A percentile compares a stretch with the other conserved stretches of the same genome.
Evolutionary conservation across 192 early-diverging fungal genomes (phyloP).

Genomic region (Ramicandelaber brevisporus): DNA sequence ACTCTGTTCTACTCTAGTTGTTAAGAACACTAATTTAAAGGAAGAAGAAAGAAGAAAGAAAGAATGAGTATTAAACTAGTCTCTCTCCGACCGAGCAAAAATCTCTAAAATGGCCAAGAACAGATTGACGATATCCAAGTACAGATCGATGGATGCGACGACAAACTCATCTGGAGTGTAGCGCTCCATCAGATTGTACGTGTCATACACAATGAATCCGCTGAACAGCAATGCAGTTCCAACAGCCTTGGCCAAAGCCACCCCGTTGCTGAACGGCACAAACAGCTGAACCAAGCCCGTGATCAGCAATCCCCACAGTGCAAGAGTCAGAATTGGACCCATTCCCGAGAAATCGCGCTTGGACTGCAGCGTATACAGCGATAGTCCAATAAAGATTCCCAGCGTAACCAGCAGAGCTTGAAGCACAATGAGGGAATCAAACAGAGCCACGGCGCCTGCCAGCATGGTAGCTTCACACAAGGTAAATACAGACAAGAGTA

Average conservation of each 20-base stretch:
- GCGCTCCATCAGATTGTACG: constrained; percentile 34
- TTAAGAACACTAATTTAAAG: too few relatives aligned
- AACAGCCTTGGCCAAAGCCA: constrained; percentile 28
- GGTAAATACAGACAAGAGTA: constrained; percentile 33
- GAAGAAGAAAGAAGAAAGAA: too few relatives aligned
- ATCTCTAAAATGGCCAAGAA: constrained; percentile 44
- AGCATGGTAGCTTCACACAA: constrained; percentile 20
- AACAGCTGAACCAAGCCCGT: constrained; percentile 40
- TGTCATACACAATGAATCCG: constrained; percentile 57
- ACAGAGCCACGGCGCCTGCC: constrained; percentile 32
- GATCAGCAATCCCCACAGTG: constrained; percentile 33
- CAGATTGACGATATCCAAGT: constrained; percentile 53
- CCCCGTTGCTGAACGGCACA: constrained; percentile 28
- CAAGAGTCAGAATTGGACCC: constrained; percentile 27
- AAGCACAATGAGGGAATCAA: constrained; percentile 27
- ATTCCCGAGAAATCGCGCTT: constrained; percentile 40
- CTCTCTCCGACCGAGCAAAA: too few relatives aligned
- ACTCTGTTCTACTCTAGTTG: too few relatives aligned
- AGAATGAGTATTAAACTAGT: too few relatives aligned
- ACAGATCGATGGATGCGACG: constrained; percentile 29
- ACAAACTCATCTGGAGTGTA: constrained; percentile 46
- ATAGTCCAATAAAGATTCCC: constrained; percentile 40
- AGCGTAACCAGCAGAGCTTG: constrained; percentile 51
- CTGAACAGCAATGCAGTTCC: constrained; percentile 40
- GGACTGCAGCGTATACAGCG: constrained; percentile 52